Conservation (phyloP, 169 alveolate species). For the Plasmodium billcollinsi region DNA sequence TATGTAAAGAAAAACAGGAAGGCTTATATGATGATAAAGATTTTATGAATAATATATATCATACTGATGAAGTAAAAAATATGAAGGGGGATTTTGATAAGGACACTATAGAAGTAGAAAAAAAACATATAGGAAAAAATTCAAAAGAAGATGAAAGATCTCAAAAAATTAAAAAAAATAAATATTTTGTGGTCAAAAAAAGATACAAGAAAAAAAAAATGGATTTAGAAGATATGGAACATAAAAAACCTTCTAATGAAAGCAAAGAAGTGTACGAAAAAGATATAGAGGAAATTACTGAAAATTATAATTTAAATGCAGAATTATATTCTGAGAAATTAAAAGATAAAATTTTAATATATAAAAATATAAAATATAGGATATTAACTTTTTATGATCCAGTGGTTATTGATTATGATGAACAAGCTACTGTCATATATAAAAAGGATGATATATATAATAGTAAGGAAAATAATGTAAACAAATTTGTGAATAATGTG, state of each 20-base stretch:
- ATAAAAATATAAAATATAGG: constrained; percentile 48
- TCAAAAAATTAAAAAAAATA: neutral
- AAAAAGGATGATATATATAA: constrained; percentile 73
- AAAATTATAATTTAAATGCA: constrained; percentile 50
- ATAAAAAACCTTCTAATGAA: constrained; percentile 16
- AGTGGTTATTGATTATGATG: constrained; percentile 66
- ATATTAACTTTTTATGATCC: constrained; percentile 55
- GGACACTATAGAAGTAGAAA: neutral
- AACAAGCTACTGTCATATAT: constrained; percentile 76
- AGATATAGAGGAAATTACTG: constrained; percentile 40
- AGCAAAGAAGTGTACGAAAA: constrained; percentile 55
- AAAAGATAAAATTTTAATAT: constrained; percentile 58
- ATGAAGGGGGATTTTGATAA: neutral
- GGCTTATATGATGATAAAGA: constrained; percentile 3
- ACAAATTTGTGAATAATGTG: constrained; percentile 72
- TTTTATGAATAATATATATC: neutral
- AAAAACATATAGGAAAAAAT: neutral
- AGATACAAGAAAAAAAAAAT: constrained; percentile 24
- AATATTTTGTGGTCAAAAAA: neutral
- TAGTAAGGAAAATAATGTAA: constrained; percentile 59
- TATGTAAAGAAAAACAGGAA: neutral
- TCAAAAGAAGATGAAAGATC: neutral
- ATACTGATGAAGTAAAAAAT: neutral
- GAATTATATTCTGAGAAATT: constrained; percentile 45
- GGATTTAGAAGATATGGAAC: constrained; percentile 11